phyloP scores from a whole-genome alignment of 306 rosid genomes.

The Lagenaria siceraria region DNA sequence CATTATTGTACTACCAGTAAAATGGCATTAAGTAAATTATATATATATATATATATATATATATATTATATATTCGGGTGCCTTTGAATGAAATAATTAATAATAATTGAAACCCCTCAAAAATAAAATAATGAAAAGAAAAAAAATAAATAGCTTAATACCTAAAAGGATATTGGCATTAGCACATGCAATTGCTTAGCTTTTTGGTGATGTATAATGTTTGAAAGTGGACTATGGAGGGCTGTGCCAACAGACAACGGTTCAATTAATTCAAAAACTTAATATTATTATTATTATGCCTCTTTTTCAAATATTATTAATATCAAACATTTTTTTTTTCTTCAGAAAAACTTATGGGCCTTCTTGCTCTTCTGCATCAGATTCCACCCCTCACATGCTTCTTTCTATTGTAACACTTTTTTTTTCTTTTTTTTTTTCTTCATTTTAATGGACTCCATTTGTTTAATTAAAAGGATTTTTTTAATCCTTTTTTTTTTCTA shows the following conservation, averaged over 20 bases:
- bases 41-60: no score
- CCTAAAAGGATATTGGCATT: background rate
- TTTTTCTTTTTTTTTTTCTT: constrained; percentile 31
- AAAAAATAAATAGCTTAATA: background rate
- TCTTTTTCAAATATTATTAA: background rate
- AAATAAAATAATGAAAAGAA: no score
- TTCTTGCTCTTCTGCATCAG: constrained; percentile 16
- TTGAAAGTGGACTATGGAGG: background rate
- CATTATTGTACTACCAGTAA: background rate
- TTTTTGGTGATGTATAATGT: background rate
- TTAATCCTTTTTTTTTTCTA: background rate
- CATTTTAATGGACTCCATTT: background rate
- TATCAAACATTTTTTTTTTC: background rate
- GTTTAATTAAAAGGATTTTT: background rate
- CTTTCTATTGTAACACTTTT: constrained; percentile 32
- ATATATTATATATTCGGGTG: background rate
- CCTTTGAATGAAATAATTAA: background rate
- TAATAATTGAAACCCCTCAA: background rate
- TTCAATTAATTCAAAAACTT: background rate
- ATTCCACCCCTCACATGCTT: constrained; percentile 67
- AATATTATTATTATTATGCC: no score
- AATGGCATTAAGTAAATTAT: background rate
- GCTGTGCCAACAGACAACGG: constrained; percentile 1
- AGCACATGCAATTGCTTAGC: constrained; percentile 2
- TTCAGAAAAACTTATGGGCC: background rate